Conservation (phyloP, 2,329 filamentous ascomycete species). For the Cryphonectria parasitica region DNA sequence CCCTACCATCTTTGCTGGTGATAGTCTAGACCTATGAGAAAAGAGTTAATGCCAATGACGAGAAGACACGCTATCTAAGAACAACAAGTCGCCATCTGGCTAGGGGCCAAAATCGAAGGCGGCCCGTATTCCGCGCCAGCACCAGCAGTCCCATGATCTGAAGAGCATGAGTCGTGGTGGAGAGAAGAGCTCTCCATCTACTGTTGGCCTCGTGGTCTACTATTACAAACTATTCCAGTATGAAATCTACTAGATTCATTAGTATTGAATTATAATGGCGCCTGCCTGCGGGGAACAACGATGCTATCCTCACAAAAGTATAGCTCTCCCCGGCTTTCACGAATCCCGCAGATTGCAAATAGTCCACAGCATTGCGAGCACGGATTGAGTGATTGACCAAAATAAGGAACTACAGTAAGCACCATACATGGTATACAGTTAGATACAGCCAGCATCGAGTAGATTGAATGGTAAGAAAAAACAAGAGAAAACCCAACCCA, state of each 20-base stretch:
- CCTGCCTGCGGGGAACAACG: not conserved
- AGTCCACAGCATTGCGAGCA: not conserved
- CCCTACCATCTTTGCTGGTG: not conserved
- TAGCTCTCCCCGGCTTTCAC: not conserved
- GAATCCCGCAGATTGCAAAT: not conserved
- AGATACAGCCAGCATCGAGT: not conserved
- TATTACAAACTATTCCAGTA: not conserved
- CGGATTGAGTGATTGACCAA: not conserved
- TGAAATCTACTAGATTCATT: not conserved
- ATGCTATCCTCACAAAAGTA: not conserved
- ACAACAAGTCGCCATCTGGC: not conserved
- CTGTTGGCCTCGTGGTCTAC: not conserved
- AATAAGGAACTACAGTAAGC: not conserved
- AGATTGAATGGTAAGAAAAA: not conserved
- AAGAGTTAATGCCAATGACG: not conserved
- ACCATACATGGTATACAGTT: not conserved
- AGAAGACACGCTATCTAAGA: not conserved
- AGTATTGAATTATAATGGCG: not conserved
- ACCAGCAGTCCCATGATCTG: not conserved
- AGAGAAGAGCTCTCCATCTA: not conserved
- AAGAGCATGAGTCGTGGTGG: not conserved
- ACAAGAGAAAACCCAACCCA: not conserved
- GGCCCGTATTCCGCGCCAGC: not conserved
- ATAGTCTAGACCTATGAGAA: not conserved
- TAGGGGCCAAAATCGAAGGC: not conserved